Percentiles rank a stretch among this genome's conserved stretches.
phyloP scores from a whole-genome alignment of 2,329 filamentous ascomycete species.

The Leptographium lundbergii region DNA sequence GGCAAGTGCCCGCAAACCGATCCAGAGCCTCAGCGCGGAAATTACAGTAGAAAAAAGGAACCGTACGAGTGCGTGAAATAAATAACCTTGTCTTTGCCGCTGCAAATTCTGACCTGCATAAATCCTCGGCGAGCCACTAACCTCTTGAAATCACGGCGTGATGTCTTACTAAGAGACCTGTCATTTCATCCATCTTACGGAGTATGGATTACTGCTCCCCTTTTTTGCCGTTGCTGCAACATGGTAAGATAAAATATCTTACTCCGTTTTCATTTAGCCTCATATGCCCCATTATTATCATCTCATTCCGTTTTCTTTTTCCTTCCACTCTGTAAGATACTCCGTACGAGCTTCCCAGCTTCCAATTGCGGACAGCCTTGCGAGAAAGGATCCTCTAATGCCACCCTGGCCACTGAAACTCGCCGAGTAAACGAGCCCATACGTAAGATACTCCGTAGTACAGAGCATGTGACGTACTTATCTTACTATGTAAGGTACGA shows the following conservation, averaged over 20 bases:
- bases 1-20: neutral
- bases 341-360: neutral
- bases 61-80: neutral
- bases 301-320: neutral
- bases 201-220: neutral
- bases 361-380: neutral
- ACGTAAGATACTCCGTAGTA: too few relatives aligned
- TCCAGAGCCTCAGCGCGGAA: neutral
- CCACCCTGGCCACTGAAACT: too few relatives aligned
- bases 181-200: neutral
- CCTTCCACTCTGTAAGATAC: neutral
- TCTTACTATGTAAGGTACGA: too few relatives aligned
- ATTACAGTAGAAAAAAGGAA: neutral
- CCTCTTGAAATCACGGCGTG: neutral
- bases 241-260: too few relatives aligned
- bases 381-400: neutral
- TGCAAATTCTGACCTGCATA: neutral
- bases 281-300: neutral
- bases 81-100: neutral
- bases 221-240: neutral
- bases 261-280: too few relatives aligned
- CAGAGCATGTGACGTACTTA: too few relatives aligned
- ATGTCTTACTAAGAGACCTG: neutral
- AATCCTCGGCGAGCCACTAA: too few relatives aligned
- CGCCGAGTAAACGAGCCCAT: too few relatives aligned